Percentiles rank a stretch among this genome's conserved stretches.
Evolutionary conservation across 2,329 filamentous ascomycete genomes (phyloP).

Genomic region (Dothiorella sarmentorum): DNA sequence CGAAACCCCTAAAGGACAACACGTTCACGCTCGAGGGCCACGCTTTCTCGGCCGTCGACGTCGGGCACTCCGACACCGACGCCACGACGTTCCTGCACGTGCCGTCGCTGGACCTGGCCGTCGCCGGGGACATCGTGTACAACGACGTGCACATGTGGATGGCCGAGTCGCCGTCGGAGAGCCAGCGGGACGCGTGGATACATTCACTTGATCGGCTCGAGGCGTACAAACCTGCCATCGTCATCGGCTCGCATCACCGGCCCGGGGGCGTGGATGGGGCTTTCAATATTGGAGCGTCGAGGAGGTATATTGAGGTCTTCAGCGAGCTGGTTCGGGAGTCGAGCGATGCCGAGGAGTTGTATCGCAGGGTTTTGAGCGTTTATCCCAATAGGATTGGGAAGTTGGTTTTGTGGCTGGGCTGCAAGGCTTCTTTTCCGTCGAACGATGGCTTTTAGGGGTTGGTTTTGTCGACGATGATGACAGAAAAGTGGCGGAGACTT

Average conservation of each 20-base stretch:
- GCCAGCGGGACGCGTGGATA: slow-evolving; percentile 34
- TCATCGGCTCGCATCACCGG: slow-evolving; percentile 33
- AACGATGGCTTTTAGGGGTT: background rate
- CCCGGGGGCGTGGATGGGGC: slow-evolving; percentile 28
- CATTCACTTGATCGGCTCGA: slow-evolving; percentile 31
- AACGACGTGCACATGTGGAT: slow-evolving; percentile 37
- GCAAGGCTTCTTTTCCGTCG: background rate
- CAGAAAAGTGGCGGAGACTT: no score
- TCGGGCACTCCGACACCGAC: slow-evolving; percentile 23
- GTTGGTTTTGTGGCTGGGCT: slow-evolving; percentile 15
- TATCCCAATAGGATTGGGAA: slow-evolving; percentile 22
- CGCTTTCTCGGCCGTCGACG: slow-evolving; percentile 23
- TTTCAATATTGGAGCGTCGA: slow-evolving; percentile 26
- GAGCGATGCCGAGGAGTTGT: slow-evolving; percentile 17
- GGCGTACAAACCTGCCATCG: slow-evolving; percentile 28
- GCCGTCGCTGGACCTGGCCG: slow-evolving; percentile 33
- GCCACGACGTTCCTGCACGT: slow-evolving; percentile 36
- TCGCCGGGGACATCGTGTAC: slow-evolving; percentile 41
- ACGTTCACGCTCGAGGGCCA: slow-evolving; percentile 26
- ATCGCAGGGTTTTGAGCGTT: slow-evolving; percentile 11
- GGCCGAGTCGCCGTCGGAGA: slow-evolving; percentile 32
- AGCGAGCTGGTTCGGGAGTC: background rate
- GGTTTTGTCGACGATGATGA: no score
- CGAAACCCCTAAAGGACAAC: slow-evolving; percentile 18
- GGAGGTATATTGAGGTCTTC: slow-evolving; percentile 28